These are phyloP conservation scores for Bassia scoparia DNA, from an alignment of 148 eudicot genomes.

Conservation along the genomic window DNA sequence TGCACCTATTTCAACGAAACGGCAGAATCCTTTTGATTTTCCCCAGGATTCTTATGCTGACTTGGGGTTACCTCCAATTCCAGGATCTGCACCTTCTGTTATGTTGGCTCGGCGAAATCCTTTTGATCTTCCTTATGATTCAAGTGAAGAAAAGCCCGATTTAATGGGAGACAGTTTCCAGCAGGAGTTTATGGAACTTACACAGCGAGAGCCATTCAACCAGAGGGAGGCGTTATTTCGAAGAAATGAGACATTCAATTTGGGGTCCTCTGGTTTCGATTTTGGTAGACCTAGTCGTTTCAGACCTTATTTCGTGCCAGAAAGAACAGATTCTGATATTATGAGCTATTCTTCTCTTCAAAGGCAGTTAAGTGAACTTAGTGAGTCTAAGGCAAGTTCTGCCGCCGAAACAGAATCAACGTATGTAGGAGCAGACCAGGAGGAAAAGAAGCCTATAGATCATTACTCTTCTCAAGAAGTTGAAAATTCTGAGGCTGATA, in stretches of 20 bases:
- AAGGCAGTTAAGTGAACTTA: conserved; percentile 41
- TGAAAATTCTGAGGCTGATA: conserved; percentile 23
- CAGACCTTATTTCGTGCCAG: conserved; percentile 69
- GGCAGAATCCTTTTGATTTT: conserved; percentile 64
- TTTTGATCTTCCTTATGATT: conserved; percentile 79
- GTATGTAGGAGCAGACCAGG: conserved; percentile 22
- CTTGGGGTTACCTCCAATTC: conserved; percentile 64
- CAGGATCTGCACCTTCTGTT: conserved; percentile 78
- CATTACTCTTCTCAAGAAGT: conserved; percentile 26
- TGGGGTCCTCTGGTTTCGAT: conserved; percentile 55
- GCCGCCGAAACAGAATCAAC: conserved; percentile 27
- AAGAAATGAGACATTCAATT: conserved; percentile 62
- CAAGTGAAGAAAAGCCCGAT: conserved; percentile 80
- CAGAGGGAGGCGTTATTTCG: conserved; percentile 52
- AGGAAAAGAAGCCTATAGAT: conserved; percentile 25
- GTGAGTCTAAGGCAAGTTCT: conserved; percentile 43
- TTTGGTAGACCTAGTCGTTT: conserved; percentile 43
- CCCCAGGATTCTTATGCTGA: conserved; percentile 49
- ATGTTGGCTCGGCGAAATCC: conserved; percentile 55
- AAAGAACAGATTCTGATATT: conserved; percentile 44
- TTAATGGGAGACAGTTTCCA: conserved; percentile 55
- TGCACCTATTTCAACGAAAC: conserved; percentile 53
- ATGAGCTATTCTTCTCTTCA: conserved; percentile 38
- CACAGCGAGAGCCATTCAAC: conserved; percentile 42
- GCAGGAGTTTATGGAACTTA: conserved; percentile 45